These are phyloP conservation scores for Musa itinerans DNA, from an alignment of 176 grass and related monocot species.

Conservation along the genomic window DNA sequence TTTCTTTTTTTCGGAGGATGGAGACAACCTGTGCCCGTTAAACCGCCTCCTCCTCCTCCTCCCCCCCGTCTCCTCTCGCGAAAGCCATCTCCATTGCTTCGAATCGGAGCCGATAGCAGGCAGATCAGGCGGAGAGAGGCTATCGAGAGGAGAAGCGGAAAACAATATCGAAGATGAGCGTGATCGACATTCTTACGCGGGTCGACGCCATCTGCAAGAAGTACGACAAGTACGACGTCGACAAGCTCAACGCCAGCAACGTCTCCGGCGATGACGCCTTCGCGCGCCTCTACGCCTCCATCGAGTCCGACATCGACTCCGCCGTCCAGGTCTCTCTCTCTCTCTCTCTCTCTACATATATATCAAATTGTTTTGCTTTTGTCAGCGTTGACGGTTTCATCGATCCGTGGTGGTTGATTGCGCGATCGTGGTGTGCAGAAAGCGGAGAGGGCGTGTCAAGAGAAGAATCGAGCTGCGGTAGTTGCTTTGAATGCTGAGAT, in stretches of 20 bases:
- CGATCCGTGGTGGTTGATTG: slow-evolving; percentile 4
- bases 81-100: not conserved
- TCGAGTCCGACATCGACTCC: slow-evolving; percentile 63
- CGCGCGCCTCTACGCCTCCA: slow-evolving; percentile 66
- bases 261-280: slow-evolving; percentile 88
- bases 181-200: slow-evolving; percentile 75
- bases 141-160: not conserved
- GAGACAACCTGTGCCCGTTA: too few relatives aligned
- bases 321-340: slow-evolving; percentile 39
- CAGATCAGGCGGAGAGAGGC: not conserved
- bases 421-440: slow-evolving; percentile 39
- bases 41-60: too few relatives aligned
- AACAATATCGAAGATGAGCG: slow-evolving; percentile 37
- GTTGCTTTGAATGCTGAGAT: slow-evolving; percentile 85
- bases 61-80: too few relatives aligned
- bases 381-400: not conserved
- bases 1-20: too few relatives aligned
- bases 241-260: slow-evolving; percentile 69
- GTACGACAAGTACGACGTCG: slow-evolving; percentile 90
- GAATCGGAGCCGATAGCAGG: not conserved
- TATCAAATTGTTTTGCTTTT: not conserved
- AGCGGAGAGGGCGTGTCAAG: slow-evolving; percentile 54
- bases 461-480: slow-evolving; percentile 62
- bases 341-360: not conserved
- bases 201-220: slow-evolving; percentile 89